Evolutionary conservation across 768 basidiomycete genomes (phyloP).

Genomic region (Trametes coccinea): DNA sequence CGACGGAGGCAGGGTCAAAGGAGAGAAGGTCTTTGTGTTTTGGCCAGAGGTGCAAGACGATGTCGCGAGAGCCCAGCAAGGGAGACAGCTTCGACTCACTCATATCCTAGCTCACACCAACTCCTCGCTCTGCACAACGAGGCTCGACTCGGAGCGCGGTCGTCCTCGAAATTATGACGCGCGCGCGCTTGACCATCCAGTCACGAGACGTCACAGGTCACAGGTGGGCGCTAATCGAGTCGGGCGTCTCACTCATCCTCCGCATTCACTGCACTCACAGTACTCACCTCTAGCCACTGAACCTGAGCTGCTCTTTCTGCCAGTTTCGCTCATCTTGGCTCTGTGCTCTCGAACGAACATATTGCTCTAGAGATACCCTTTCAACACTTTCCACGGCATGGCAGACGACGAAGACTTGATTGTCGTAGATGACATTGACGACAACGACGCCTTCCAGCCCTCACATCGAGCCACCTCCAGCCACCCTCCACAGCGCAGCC

Average conservation of each 20-base stretch:
- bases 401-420: conserved; percentile 29
- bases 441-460: conserved; percentile 21
- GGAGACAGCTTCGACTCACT: conserved; percentile 17
- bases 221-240: no score
- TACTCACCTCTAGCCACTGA: no score
- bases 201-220: no score
- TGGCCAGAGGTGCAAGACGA: conserved; percentile 67
- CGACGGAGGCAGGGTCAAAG: conserved; percentile 64
- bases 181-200: no score
- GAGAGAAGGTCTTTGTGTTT: conserved; percentile 64
- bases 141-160: no score
- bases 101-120: background rate
- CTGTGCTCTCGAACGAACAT: no score
- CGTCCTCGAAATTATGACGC: no score
- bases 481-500: conserved; percentile 18
- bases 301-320: no score
- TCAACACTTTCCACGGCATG: background rate
- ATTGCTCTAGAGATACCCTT: no score
- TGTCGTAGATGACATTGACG: conserved; percentile 32
- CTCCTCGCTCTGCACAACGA: no score
- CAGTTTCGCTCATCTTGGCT: no score
- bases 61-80: conserved; percentile 1
- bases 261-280: background rate
- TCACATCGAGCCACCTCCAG: conserved; percentile 19
- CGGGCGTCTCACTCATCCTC: background rate